Evolutionary conservation across 257 asterid species (phyloP), one percentile per base, ranked within the genome.

Genomic region (Orobanche coerulescens): DNA sequence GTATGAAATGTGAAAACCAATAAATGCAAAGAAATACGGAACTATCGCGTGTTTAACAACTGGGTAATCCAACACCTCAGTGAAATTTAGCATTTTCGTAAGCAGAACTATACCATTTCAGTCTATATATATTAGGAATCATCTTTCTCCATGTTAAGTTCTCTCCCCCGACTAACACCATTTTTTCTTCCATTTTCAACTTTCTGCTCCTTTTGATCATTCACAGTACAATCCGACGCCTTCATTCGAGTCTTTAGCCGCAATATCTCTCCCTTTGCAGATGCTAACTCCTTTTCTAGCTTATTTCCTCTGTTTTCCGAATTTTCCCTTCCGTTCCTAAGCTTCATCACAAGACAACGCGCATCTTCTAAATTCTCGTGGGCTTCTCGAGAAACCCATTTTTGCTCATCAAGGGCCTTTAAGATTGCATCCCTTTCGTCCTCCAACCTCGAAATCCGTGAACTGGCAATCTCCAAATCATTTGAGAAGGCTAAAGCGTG

Each of bases 191-290:
- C 81, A 1, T 12, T 71, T 49, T 66, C 85, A 22, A 69, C 74
- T 22, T 57, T 66, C 36, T 54, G 60, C 66, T 73, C 72, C n/a
- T 49, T 71, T 55, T 71, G 66, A 53, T 73, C 69, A 50, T 74
- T 84, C 34, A 68, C 77, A 1, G 19, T 63, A 61, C 65, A 36
- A 63, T 48, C 66, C 16, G 79, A 31, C 1, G 87, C 66, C 64
- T 73, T 85, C 34, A 43, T 75, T 71, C 60, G 76, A 66, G 79
- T 78, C 83, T 81, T 82, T 19, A 88, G 74, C 68, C 87, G 71
- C 75, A 92, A 67, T 48, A 92, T 82, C 67, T 88, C 96, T 12
- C 95, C 96, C 75, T 92, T 92, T 11, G 98, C 96, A 33, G 90
- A 75, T 6, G 84, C 90, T 71, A 88, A 46, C 56, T 88, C 94